Evolutionary conservation across 768 basidiomycete genomes (phyloP).

Genomic region (Serendipita sp.): DNA sequence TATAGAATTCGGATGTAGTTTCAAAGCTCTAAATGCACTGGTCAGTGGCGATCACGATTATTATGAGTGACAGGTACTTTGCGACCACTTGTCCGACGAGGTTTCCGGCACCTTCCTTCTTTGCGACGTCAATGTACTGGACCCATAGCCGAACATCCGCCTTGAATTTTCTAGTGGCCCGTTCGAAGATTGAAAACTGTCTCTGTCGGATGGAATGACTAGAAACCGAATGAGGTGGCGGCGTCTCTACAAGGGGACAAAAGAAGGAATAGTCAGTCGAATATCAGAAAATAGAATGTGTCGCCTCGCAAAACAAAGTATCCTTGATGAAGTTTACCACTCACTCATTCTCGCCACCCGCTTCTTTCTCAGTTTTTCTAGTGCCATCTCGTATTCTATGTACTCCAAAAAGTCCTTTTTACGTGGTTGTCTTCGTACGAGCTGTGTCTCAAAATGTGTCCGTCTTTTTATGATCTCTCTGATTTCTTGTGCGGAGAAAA

Average conservation of each 20-base stretch:
- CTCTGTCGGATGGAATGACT: slow-evolving; percentile 73
- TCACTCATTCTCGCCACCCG: slow-evolving; percentile 56
- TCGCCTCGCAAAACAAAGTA: background rate
- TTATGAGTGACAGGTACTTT: slow-evolving; percentile 32
- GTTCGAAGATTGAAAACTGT: slow-evolving; percentile 81
- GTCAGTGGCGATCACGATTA: background rate
- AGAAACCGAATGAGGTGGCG: slow-evolving; percentile 45
- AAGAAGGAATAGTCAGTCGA: background rate
- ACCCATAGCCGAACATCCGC: slow-evolving; percentile 76
- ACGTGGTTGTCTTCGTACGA: slow-evolving; percentile 69
- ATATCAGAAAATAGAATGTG: background rate
- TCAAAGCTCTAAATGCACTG: slow-evolving; percentile 45
- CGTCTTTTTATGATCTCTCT: slow-evolving; percentile 74
- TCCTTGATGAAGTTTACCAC: too few species aligned
- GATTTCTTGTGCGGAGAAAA: slow-evolving; percentile 66
- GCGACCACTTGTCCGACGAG: slow-evolving; percentile 72
- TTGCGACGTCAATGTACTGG: slow-evolving; percentile 75
- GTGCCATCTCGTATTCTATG: slow-evolving; percentile 77
- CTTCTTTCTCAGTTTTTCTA: slow-evolving; percentile 68
- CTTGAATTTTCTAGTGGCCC: slow-evolving; percentile 79
- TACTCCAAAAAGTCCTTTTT: slow-evolving; percentile 85
- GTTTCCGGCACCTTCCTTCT: slow-evolving; percentile 60
- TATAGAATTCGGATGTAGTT: slow-evolving; percentile 67
- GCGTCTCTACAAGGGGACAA: background rate
- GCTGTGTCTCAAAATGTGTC: slow-evolving; percentile 66